Evolutionary conservation across 805 yeast genomes (phyloP).

Genomic region (Candida mattraensis): DNA sequence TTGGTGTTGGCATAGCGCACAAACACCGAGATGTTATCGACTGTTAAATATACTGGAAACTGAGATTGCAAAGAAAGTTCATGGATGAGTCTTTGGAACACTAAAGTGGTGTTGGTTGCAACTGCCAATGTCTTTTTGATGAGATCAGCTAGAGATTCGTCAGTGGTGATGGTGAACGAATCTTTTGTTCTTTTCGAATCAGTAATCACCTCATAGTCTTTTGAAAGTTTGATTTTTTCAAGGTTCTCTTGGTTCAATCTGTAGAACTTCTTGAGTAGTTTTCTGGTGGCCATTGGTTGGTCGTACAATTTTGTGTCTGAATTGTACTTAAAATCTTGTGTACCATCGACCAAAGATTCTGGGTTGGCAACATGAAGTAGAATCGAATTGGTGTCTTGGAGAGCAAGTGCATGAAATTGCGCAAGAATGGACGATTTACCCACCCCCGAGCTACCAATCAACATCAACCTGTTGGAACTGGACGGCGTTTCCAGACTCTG

Average conservation of each 20-base stretch:
- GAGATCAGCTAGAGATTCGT: conserved; percentile 45
- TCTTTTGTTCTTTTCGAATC: conserved; percentile 18
- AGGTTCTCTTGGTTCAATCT: conserved; percentile 45
- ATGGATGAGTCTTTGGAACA: conserved; percentile 52
- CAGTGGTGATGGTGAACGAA: conserved; percentile 11
- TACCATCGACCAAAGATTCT: conserved; percentile 64
- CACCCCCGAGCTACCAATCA: conserved; percentile 71
- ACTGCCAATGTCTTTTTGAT: conserved; percentile 25
- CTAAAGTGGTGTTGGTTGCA: conserved; percentile 38
- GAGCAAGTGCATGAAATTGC: conserved; percentile 61
- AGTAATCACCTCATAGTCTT: conserved; percentile 22
- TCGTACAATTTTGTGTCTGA: conserved; percentile 49
- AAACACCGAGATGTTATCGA: conserved; percentile 73
- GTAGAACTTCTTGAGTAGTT: conserved; percentile 52
- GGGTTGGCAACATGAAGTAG: conserved; percentile 67
- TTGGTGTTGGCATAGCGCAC: conserved; percentile 53
- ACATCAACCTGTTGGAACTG: conserved; percentile 46
- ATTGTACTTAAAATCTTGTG: conserved; percentile 64
- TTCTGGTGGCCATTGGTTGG: conserved; percentile 77
- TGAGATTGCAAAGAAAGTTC: conserved; percentile 53
- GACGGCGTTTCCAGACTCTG: conserved; percentile 35
- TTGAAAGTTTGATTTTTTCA: conserved; percentile 28
- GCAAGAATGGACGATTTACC: conserved; percentile 77
- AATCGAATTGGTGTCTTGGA: conserved; percentile 38
- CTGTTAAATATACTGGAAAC: conserved; percentile 62